Conservation (phyloP, 2,329 filamentous ascomycete species). For the Capronia coronata region DNA sequence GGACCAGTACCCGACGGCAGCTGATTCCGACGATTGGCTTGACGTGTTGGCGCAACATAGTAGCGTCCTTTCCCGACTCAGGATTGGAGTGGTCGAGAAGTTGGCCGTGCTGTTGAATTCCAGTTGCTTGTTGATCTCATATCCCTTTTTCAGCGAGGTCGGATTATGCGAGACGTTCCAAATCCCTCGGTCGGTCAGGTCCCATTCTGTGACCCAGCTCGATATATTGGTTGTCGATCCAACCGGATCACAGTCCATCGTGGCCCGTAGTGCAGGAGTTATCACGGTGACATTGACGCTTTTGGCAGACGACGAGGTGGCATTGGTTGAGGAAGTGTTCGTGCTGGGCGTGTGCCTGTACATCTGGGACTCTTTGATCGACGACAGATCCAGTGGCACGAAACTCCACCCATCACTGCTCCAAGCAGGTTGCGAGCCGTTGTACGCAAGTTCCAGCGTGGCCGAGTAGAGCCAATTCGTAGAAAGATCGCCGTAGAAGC, state of each 20-base stretch:
- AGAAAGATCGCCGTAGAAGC: constrained; percentile 18
- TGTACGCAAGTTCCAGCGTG: constrained; percentile 23
- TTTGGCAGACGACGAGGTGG: background rate
- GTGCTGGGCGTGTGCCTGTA: background rate
- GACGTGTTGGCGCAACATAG: constrained; percentile 14
- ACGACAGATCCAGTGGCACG: constrained; percentile 21
- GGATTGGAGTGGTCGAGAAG: constrained; percentile 3
- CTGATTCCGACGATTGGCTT: background rate
- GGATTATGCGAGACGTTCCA: constrained; percentile 11
- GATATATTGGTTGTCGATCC: constrained; percentile 4
- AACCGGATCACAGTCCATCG: constrained; percentile 4
- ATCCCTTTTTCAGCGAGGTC: background rate
- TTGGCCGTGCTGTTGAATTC: background rate
- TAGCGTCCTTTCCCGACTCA: constrained; percentile 1
- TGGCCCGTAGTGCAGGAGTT: constrained; percentile 10
- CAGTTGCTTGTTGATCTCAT: constrained; percentile 3
- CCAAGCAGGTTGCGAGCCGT: constrained; percentile 26
- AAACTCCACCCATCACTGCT: constrained; percentile 29
- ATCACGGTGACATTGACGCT: constrained; percentile 11
- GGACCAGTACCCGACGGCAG: constrained; percentile 16
- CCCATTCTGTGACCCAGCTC: constrained; percentile 7
- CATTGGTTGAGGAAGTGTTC: background rate
- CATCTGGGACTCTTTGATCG: background rate
- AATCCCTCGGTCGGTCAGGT: constrained; percentile 5
- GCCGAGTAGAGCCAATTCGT: constrained; percentile 29